phyloP scores from a whole-genome alignment of 2,329 filamentous ascomycete genomes.

The Trichoderma sp. region DNA sequence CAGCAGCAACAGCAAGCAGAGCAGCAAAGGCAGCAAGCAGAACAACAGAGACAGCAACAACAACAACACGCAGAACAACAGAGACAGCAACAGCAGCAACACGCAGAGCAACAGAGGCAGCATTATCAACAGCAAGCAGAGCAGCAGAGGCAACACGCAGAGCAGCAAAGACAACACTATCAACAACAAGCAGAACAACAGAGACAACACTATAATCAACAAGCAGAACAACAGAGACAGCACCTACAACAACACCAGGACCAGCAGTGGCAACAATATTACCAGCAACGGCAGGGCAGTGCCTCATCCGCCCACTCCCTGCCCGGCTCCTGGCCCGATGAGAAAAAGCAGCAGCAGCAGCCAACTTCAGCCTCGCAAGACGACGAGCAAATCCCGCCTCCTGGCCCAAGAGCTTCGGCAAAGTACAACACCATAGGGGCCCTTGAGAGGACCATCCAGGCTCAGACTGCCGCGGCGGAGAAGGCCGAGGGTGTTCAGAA shows the following conservation, averaged over 20 bases:
- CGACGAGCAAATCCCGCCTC: conserved; percentile 20
- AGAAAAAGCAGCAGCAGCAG: conserved; percentile 26
- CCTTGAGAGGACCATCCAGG: conserved; percentile 36
- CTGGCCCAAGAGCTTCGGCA: conserved; percentile 30
- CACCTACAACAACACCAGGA: not conserved
- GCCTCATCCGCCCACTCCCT: conserved; percentile 9
- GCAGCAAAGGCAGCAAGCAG: not conserved
- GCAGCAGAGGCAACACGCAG: not conserved
- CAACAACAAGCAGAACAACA: not conserved
- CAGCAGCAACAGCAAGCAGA: not conserved
- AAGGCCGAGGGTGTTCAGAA: conserved; percentile 25
- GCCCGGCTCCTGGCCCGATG: conserved; percentile 38
- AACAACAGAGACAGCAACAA: not conserved
- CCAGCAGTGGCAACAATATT: not conserved
- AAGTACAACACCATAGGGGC: conserved; percentile 39
- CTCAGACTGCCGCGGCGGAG: conserved; percentile 31
- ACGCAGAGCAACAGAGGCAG: not conserved
- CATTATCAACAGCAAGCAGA: not conserved
- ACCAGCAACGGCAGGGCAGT: not conserved
- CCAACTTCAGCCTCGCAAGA: not conserved
- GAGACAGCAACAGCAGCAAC: not conserved
- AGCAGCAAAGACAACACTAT: not conserved
- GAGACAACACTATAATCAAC: not conserved
- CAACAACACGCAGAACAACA: not conserved
- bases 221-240: not conserved